These are phyloP conservation scores for Aspergillus sp. DNA, from an alignment of 2,329 filamentous ascomycete species.

Conservation along the genomic window DNA sequence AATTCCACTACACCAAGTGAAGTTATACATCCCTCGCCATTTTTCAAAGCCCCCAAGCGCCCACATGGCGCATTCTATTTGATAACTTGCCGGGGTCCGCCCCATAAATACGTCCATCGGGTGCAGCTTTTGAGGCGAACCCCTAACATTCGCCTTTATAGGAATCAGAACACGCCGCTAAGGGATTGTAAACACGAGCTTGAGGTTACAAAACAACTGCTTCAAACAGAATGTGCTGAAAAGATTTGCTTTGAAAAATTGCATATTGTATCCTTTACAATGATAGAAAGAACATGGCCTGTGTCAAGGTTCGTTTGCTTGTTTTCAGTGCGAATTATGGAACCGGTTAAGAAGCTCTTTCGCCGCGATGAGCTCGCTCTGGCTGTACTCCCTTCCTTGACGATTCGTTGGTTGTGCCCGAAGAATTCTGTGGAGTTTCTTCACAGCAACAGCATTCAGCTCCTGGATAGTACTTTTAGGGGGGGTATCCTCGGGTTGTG, in stretches of 20 bases:
- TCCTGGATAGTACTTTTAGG: conserved; percentile 22
- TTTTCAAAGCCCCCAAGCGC: too few relatives aligned
- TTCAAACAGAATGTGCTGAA: not conserved
- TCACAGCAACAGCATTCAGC: conserved; percentile 32
- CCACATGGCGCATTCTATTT: too few relatives aligned
- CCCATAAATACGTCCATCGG: too few relatives aligned
- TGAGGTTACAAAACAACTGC: too few relatives aligned
- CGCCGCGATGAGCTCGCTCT: conserved; percentile 38
- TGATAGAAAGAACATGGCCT: not conserved
- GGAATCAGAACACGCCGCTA: too few relatives aligned
- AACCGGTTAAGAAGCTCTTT: conserved; percentile 35
- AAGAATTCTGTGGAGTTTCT: conserved; percentile 33
- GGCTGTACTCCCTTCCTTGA: conserved; percentile 25
- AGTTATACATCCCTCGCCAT: too few relatives aligned
- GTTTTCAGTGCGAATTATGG: conserved; percentile 5
- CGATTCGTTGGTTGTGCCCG: conserved; percentile 25
- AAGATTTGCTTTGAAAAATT: not conserved
- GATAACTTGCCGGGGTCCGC: too few relatives aligned
- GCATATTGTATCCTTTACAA: not conserved
- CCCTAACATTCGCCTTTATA: too few relatives aligned
- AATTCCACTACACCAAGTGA: too few relatives aligned
- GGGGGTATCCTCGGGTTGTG: conserved; percentile 7
- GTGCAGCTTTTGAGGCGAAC: too few relatives aligned
- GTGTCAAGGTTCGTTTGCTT: too few relatives aligned
- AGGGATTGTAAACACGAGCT: too few relatives aligned